These are phyloP conservation scores for Ambrosia trifida DNA, from an alignment of 129 eudicot genomes.

Conservation along the genomic window DNA sequence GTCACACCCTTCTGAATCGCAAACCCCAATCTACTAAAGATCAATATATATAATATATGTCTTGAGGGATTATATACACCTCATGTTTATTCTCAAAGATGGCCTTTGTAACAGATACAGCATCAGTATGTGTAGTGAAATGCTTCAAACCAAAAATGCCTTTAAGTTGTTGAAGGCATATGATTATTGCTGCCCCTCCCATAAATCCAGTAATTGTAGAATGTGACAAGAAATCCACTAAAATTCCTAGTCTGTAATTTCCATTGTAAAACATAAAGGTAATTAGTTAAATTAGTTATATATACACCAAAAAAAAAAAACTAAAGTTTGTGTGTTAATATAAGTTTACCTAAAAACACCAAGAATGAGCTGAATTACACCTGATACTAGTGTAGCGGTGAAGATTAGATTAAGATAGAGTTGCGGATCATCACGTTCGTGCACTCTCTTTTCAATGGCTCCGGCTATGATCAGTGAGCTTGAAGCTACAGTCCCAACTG, in stretches of 20 bases:
- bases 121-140: constrained; percentile 65
- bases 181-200: constrained; percentile 87
- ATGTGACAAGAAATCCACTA: constrained; percentile 91
- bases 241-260: constrained; percentile 61
- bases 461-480: constrained; percentile 68
- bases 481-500: constrained; percentile 94
- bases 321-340: constrained; percentile 1
- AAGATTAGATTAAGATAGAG: constrained; percentile 63
- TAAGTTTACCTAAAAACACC: constrained; percentile 67
- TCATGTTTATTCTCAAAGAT: constrained; percentile 58
- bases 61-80: constrained; percentile 32
- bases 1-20: too few species aligned
- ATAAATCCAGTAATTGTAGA: constrained; percentile 87
- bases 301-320: not conserved
- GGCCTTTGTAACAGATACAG: constrained; percentile 49
- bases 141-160: constrained; percentile 78
- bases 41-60: not conserved
- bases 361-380: constrained; percentile 58
- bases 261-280: not conserved
- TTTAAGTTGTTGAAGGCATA: constrained; percentile 77
- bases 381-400: constrained; percentile 79
- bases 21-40: too few species aligned
- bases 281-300: not conserved
- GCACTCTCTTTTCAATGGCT: constrained; percentile 47
- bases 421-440: constrained; percentile 31